Evolutionary conservation across 371 early-diverging fungal species (phyloP).

Genomic region (Rhizopus delemar): DNA sequence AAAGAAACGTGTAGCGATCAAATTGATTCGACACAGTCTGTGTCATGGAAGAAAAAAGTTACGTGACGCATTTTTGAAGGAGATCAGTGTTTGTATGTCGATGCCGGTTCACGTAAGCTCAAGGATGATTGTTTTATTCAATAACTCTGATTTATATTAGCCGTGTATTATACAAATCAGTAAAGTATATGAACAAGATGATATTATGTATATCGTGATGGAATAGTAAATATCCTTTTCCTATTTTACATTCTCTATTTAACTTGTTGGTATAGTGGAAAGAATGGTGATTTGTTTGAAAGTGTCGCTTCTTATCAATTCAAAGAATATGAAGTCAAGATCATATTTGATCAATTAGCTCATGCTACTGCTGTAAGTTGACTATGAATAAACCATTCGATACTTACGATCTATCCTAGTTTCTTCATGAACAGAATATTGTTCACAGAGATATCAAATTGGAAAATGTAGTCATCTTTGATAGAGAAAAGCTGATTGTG

Average conservation of each 20-base stretch:
- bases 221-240: constrained; percentile 28
- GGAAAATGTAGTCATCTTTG: constrained; percentile 67
- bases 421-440: constrained; percentile 68
- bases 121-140: background rate
- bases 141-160: constrained; percentile 6
- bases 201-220: constrained; percentile 24
- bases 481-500: constrained; percentile 12
- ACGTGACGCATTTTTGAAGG: constrained; percentile 11
- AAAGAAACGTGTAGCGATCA: constrained; percentile 14
- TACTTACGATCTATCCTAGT: constrained; percentile 20
- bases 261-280: constrained; percentile 6
- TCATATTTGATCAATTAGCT: constrained; percentile 34
- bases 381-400: background rate
- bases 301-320: constrained; percentile 7
- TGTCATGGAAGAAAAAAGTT: background rate
- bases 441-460: constrained; percentile 79
- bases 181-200: constrained; percentile 18
- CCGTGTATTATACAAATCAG: constrained; percentile 27
- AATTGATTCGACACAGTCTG: constrained; percentile 3
- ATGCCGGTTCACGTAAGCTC: constrained; percentile 26
- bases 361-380: constrained; percentile 28
- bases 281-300: constrained; percentile 31
- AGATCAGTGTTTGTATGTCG: constrained; percentile 27
- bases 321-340: constrained; percentile 26
- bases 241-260: background rate